Evolutionary conservation across 768 basidiomycete species (phyloP).

Genomic region (Cystobasidium tubakii): DNA sequence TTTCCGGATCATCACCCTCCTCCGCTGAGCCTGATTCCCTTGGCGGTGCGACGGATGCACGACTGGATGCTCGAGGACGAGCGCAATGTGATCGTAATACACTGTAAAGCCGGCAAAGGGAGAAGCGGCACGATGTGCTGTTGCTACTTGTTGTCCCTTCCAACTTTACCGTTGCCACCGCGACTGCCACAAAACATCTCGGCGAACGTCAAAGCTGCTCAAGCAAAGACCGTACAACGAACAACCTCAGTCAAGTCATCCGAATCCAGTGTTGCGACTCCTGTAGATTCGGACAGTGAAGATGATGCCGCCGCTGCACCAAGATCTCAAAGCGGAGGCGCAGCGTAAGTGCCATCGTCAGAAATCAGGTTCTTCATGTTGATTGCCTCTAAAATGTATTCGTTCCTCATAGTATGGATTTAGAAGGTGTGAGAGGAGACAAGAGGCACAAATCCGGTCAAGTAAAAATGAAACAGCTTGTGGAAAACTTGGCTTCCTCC

Average conservation of each 20-base stretch:
- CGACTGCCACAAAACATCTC: slow-evolving; percentile 24
- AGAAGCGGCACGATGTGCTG: slow-evolving; percentile 34
- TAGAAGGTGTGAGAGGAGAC: slow-evolving; percentile 10
- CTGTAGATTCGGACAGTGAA: slow-evolving; percentile 9
- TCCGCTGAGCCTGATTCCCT: slow-evolving; percentile 33
- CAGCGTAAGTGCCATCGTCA: slow-evolving; percentile 15
- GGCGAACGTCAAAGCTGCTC: slow-evolving; percentile 15
- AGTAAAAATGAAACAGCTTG: neutral
- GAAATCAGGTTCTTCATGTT: neutral
- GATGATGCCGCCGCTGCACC: slow-evolving; percentile 8
- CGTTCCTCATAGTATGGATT: slow-evolving; percentile 9
- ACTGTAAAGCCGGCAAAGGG: slow-evolving; percentile 39
- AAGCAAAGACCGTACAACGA: neutral
- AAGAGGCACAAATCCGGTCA: slow-evolving; percentile 11
- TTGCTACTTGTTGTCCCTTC: slow-evolving; percentile 36
- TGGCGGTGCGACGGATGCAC: slow-evolving; percentile 17
- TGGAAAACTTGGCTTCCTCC: slow-evolving; percentile 17
- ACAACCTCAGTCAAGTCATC: neutral
- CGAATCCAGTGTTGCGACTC: neutral
- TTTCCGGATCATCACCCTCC: slow-evolving; percentile 38
- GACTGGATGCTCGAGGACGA: slow-evolving; percentile 27
- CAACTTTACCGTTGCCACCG: slow-evolving; percentile 25
- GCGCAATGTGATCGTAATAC: slow-evolving; percentile 31
- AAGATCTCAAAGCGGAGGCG: slow-evolving; percentile 25
- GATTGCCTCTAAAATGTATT: neutral